Evolutionary conservation across 148 eudicot genomes (phyloP), one percentile per base, ranked within the genome.

Genomic region (Diospyros kaki): DNA sequence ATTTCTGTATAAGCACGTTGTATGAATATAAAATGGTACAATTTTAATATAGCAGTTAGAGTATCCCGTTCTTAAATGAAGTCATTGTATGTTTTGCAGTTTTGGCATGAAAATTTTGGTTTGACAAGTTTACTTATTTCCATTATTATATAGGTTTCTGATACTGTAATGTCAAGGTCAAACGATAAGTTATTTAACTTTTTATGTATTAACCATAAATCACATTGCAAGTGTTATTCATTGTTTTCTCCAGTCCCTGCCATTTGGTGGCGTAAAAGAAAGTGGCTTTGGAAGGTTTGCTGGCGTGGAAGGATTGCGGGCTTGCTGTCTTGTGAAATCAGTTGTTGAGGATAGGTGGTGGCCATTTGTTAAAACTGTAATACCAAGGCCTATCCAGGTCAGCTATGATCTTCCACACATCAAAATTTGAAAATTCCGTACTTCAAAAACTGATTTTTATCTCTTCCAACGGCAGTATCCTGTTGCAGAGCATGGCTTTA

Each of bases 261-360:
- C 98, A 56, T 95, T 95, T 81, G 98, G 98, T 0, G 98, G 98
- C 68, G 94, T 92, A 46, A 95, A 92, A 84, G 94, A 95, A 42
- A 95, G 99, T 69, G 99, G 99, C 6, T 95, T 93, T 73, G 99
- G 99, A 78, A 91, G 97, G 80, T 90, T 94, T 89, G 98, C 96
- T 68, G 98, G 98, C 44, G 66, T 94, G 45, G 98, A 94, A 86
- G 98, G 98, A 72, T 60, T 94, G 74, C 84, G 98, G 75, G 97
- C 96, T 17, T 95, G 99, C 88, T 92, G 99, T 83, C 93, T 92
- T 9, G 90, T 92, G 58, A 95, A 95, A 78, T 87, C 97, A 48
- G 94, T 92, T 28, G 99, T 89, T 55, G 96, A 92, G 87, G 99
- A 92, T 77, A 88, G 97, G 77, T 95, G 92, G 91, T 92, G 99